Evolutionary conservation across 1,284 basidiomycete species (phyloP).

Genomic region (Cystobasidium sp.): DNA sequence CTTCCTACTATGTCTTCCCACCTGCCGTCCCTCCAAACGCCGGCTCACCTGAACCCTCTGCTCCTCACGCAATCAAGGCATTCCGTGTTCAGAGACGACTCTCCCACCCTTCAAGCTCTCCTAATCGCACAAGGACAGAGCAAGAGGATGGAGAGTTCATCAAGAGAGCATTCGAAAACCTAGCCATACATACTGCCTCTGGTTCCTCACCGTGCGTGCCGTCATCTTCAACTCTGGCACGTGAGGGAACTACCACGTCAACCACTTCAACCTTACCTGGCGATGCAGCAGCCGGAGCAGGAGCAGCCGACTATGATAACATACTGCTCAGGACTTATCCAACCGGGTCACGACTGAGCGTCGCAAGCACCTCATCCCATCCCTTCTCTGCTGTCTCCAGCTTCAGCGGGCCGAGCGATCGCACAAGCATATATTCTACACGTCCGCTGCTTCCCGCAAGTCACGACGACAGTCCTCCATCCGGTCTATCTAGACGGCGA

Average conservation of each 20-base stretch:
- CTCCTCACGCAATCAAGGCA: neutral
- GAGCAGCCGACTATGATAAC: neutral
- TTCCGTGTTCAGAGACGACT: slow-evolving; percentile 6
- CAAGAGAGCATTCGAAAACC: slow-evolving; percentile 38
- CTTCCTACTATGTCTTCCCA: neutral
- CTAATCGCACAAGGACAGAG: neutral
- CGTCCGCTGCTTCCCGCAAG: neutral
- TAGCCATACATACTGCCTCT: neutral
- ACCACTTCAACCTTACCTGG: neutral
- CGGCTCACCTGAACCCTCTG: neutral
- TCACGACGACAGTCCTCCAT: neutral
- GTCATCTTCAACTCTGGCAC: neutral
- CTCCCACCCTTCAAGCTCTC: slow-evolving; percentile 9
- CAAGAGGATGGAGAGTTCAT: slow-evolving; percentile 41
- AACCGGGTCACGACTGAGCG: slow-evolving; percentile 10
- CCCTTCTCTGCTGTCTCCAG: slow-evolving; percentile 12
- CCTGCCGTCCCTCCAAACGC: neutral
- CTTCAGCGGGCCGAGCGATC: neutral
- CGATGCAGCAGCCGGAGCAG: neutral
- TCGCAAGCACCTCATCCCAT: slow-evolving; percentile 20
- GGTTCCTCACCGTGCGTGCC: neutral
- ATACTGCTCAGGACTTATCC: neutral
- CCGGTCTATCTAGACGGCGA: neutral
- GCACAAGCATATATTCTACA: neutral
- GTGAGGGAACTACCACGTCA: neutral